These are phyloP conservation scores for Fusarium sp. DNA, from an alignment of 2,329 filamentous ascomycete genomes.

Conservation along the genomic window DNA sequence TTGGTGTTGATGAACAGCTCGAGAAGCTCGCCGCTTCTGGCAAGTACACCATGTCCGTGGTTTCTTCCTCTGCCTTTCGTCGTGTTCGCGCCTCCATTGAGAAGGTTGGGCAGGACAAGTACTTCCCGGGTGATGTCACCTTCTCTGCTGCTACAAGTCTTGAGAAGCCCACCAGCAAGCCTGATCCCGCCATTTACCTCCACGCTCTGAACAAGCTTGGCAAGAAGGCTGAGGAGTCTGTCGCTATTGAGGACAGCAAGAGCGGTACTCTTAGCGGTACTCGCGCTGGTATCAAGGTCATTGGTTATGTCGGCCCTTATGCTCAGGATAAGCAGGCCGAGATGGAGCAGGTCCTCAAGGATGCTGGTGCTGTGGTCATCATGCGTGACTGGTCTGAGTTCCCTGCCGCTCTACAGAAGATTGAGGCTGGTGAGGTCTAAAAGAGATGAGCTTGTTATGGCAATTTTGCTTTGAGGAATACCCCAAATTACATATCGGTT, in stretches of 20 bases:
- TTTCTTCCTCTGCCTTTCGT: constrained; percentile 82
- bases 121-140: constrained; percentile 79
- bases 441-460: constrained; percentile 12
- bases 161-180: constrained; percentile 85
- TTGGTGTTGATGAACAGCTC: constrained; percentile 74
- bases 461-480: constrained; percentile 37
- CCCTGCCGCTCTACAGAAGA: constrained; percentile 57
- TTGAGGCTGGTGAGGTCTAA: constrained; percentile 55
- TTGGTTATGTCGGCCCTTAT: constrained; percentile 89
- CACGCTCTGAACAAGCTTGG: constrained; percentile 79
- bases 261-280: constrained; percentile 80
- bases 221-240: constrained; percentile 75
- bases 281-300: constrained; percentile 80
- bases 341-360: constrained; percentile 71
- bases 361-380: constrained; percentile 71
- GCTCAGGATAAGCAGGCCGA: constrained; percentile 68
- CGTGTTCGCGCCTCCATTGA: constrained; percentile 82
- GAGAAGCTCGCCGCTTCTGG: constrained; percentile 68
- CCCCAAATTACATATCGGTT: constrained; percentile 18
- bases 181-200: constrained; percentile 89
- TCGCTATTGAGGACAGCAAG: constrained; percentile 91
- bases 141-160: constrained; percentile 87
- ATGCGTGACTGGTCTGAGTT: constrained; percentile 72
- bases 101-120: constrained; percentile 83
- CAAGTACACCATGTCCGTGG: constrained; percentile 81